These are phyloP conservation scores for Tuber melanosporum DNA, from an alignment of 495 filamentous ascomycete genomes.

Conservation along the genomic window DNA sequence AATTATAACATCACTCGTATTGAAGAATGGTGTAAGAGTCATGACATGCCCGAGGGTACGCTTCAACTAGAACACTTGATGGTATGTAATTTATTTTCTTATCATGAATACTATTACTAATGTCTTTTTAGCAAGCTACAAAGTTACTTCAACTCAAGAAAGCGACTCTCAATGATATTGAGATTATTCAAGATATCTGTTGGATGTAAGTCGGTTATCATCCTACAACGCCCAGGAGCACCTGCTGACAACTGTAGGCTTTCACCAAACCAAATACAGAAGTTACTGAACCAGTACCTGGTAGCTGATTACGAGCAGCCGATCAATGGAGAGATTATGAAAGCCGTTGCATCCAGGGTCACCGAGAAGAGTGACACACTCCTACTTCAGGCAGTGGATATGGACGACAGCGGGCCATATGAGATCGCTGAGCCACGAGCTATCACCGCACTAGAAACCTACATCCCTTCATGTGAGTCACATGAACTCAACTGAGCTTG, in stretches of 20 bases:
- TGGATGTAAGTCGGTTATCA: constrained; percentile 72
- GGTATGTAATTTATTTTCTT: constrained; percentile 49
- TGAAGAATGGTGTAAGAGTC: constrained; percentile 99
- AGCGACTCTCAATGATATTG: constrained; percentile 96
- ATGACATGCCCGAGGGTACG: constrained; percentile 98
- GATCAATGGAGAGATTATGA: constrained; percentile 99
- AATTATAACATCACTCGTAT: constrained; percentile 99
- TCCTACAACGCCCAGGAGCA: neutral
- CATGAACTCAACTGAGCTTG: constrained; percentile 31
- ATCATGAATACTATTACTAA: constrained; percentile 38
- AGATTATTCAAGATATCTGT: constrained; percentile 99
- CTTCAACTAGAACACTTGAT: constrained; percentile 97
- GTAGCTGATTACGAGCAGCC: constrained; percentile 99
- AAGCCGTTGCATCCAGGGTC: constrained; percentile 92
- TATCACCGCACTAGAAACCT: constrained; percentile 95
- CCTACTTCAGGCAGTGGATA: constrained; percentile 85
- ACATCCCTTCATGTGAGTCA: constrained; percentile 71
- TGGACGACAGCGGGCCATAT: constrained; percentile 99
- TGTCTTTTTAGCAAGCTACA: constrained; percentile 70
- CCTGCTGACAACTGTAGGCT: constrained; percentile 53
- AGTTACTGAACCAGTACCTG: constrained; percentile 96
- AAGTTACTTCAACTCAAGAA: constrained; percentile 99
- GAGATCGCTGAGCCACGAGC: constrained; percentile 95
- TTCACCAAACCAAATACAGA: constrained; percentile 97
- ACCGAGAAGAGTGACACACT: constrained; percentile 98